These are phyloP conservation scores for Corinectria fuckeliana DNA, from an alignment of 2,329 filamentous ascomycete genomes.

Conservation along the genomic window DNA sequence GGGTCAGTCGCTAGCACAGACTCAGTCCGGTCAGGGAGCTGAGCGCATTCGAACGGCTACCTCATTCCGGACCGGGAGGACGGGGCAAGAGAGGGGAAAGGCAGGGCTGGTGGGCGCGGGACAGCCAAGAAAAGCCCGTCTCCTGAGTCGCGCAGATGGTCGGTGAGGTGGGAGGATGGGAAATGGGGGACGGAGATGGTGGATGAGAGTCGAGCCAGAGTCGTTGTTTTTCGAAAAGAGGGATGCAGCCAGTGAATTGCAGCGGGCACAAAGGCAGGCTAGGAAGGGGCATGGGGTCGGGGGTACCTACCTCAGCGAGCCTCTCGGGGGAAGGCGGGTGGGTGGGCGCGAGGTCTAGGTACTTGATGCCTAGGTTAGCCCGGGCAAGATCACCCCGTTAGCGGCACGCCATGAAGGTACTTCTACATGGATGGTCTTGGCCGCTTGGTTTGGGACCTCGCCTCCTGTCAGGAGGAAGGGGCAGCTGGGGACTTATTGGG, in stretches of 20 bases:
- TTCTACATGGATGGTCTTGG: slow-evolving; percentile 2
- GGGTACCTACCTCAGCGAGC: slow-evolving; percentile 20
- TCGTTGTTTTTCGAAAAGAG: slow-evolving; percentile 33
- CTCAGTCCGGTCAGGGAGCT: slow-evolving; percentile 69
- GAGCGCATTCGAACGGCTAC: slow-evolving; percentile 62
- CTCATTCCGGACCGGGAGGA: slow-evolving; percentile 57
- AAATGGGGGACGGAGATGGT: slow-evolving; percentile 20
- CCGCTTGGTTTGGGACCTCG: slow-evolving; percentile 5
- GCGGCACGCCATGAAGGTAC: slow-evolving; percentile 5
- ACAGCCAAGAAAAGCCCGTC: slow-evolving; percentile 18
- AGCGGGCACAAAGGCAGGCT: slow-evolving; percentile 15
- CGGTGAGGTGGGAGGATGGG: slow-evolving; percentile 20
- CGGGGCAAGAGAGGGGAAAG: slow-evolving; percentile 4
- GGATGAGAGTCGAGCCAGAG: slow-evolving; percentile 36
- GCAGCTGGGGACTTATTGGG: slow-evolving; percentile 1
- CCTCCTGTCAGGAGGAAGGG: slow-evolving; percentile 21
- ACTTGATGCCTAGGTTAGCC: slow-evolving; percentile 1
- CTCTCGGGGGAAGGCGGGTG: slow-evolving; percentile 16
- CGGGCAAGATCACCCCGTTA: background rate
- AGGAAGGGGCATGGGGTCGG: slow-evolving; percentile 13
- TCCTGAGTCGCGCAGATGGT: slow-evolving; percentile 23
- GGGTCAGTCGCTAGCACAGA: slow-evolving; percentile 41
- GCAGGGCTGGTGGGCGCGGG: slow-evolving; percentile 1
- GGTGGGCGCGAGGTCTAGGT: slow-evolving; percentile 8
- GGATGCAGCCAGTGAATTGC: slow-evolving; percentile 19